Conservation (phyloP, 371 early-diverging fungal species). For the Mucor racemosus region DNA sequence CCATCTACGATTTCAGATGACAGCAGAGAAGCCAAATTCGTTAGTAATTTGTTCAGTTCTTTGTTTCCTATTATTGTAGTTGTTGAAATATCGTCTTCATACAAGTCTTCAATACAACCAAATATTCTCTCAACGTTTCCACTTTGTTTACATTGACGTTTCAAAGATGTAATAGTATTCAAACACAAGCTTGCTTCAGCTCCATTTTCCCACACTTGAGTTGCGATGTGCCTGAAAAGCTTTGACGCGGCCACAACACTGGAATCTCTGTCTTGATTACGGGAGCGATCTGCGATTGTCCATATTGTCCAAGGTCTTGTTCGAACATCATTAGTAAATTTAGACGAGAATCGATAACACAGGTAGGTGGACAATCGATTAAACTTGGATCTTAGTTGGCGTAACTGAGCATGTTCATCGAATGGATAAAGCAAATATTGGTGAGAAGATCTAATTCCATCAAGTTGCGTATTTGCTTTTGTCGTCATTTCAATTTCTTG, state of each 20-base stretch:
- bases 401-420: slow-evolving; percentile 24
- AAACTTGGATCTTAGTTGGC: slow-evolving; percentile 17
- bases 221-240: slow-evolving; percentile 17
- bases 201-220: slow-evolving; percentile 20
- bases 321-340: slow-evolving; percentile 21
- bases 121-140: slow-evolving; percentile 9
- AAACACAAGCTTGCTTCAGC: slow-evolving; percentile 13
- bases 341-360: slow-evolving; percentile 19
- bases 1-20: too few species aligned
- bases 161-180: slow-evolving; percentile 15
- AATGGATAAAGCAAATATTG: slow-evolving; percentile 26
- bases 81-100: too few species aligned
- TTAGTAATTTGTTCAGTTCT: too few species aligned
- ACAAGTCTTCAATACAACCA: too few species aligned
- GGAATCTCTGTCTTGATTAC: slow-evolving; percentile 15
- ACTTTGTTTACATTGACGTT: slow-evolving; percentile 19
- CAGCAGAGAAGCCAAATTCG: too few species aligned
- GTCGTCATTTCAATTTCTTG: slow-evolving; percentile 17
- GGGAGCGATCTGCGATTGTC: slow-evolving; percentile 19
- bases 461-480: neutral
- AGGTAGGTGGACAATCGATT: slow-evolving; percentile 16
- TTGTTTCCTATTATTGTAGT: too few species aligned
- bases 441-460: slow-evolving; percentile 15
- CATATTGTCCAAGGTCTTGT: slow-evolving; percentile 16
- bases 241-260: slow-evolving; percentile 16